These are phyloP conservation scores for Mrakia frigida DNA, from an alignment of 768 basidiomycete genomes.

Conservation along the genomic window DNA sequence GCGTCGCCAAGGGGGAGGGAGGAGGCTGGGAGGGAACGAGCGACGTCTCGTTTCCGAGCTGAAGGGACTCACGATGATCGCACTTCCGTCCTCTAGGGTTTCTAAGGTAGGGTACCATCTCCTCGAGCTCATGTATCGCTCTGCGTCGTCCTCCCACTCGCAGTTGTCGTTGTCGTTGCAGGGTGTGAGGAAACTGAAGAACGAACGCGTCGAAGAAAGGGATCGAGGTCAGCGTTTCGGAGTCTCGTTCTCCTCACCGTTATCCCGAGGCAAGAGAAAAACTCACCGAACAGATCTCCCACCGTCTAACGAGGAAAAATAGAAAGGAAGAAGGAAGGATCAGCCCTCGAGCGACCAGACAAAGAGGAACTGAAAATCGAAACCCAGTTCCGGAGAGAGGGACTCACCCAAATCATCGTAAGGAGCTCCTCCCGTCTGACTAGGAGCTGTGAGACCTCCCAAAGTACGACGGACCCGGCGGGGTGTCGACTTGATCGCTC, in stretches of 20 bases:
- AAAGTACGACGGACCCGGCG: conserved; percentile 42
- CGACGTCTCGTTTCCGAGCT: not conserved
- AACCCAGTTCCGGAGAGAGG: not conserved
- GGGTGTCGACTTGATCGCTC: no score
- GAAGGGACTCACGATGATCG: conserved; percentile 49
- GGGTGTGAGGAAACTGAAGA: conserved; percentile 60
- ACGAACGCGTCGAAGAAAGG: not conserved
- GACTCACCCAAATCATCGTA: conserved; percentile 62
- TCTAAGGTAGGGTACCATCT: conserved; percentile 77
- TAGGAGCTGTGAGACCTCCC: conserved; percentile 50
- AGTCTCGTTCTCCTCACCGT: not conserved
- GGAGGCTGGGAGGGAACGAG: not conserved
- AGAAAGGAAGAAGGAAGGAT: not conserved
- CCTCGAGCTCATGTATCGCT: conserved; percentile 49
- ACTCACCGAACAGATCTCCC: conserved; percentile 61
- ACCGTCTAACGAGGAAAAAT: conserved; percentile 50
- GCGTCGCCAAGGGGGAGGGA: not conserved
- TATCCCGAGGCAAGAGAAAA: not conserved
- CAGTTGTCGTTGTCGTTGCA: conserved; percentile 60
- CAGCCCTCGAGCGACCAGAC: not conserved
- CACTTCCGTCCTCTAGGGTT: conserved; percentile 60
- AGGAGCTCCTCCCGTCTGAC: conserved; percentile 49
- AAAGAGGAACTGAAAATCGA: no score
- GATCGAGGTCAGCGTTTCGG: not conserved
- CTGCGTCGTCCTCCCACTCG: conserved; percentile 53